These are phyloP conservation scores for Geotrichum ghanense DNA, from an alignment of 805 yeast genomes.

Conservation along the genomic window DNA sequence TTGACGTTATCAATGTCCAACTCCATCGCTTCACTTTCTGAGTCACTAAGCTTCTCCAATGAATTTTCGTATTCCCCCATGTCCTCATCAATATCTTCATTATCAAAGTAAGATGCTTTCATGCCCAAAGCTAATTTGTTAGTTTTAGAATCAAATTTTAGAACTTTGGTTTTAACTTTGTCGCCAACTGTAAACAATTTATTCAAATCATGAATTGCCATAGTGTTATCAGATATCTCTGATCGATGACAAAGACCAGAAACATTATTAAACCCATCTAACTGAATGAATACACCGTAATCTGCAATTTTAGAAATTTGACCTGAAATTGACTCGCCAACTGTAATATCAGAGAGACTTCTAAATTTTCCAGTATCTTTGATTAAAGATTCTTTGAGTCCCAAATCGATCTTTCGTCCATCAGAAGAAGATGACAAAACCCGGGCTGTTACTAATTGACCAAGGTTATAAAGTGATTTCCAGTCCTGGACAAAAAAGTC, in stretches of 20 bases:
- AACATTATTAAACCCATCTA: constrained; percentile 62
- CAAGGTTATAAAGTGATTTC: constrained; percentile 62
- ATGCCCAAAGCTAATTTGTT: constrained; percentile 78
- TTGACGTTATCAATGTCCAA: constrained; percentile 14
- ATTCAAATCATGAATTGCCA: constrained; percentile 41
- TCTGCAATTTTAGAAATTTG: constrained; percentile 65
- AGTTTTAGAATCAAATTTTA: constrained; percentile 50
- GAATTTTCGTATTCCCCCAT: constrained; percentile 15
- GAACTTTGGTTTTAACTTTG: constrained; percentile 72
- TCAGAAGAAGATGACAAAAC: constrained; percentile 36
- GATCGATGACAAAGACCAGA: constrained; percentile 83
- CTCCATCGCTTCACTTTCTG: constrained; percentile 17
- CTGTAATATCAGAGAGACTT: constrained; percentile 45
- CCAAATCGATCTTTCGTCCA: constrained; percentile 57
- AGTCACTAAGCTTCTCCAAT: constrained; percentile 12
- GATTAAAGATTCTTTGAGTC: constrained; percentile 72
- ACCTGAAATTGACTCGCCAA: constrained; percentile 69
- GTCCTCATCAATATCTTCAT: constrained; percentile 24
- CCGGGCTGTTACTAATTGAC: constrained; percentile 68
- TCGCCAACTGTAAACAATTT: constrained; percentile 81
- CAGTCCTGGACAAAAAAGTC: constrained; percentile 78
- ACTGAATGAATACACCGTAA: constrained; percentile 81
- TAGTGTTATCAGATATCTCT: constrained; percentile 50
- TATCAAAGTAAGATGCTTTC: constrained; percentile 80
- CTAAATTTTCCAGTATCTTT: constrained; percentile 27